Conservation (phyloP, 805 yeast genomes). For the Pichia heedii region DNA sequence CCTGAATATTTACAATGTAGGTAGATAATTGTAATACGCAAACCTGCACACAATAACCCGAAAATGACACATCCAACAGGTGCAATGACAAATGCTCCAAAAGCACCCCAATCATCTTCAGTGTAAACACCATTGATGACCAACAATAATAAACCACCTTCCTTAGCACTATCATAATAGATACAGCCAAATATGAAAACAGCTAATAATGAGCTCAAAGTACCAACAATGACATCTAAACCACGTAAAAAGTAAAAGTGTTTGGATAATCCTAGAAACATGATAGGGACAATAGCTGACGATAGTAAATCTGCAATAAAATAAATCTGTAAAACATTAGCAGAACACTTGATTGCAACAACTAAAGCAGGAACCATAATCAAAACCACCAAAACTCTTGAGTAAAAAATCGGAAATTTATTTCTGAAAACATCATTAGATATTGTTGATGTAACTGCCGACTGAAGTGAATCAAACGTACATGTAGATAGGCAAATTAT, state of each 20-base stretch:
- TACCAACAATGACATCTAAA: constrained; percentile 74
- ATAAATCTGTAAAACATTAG: constrained; percentile 77
- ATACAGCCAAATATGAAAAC: constrained; percentile 80
- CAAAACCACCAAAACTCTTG: constrained; percentile 59
- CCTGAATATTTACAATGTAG: constrained; percentile 29
- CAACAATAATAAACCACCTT: constrained; percentile 69
- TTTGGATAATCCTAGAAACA: constrained; percentile 69
- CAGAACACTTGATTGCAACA: constrained; percentile 73
- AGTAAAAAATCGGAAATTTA: constrained; percentile 55
- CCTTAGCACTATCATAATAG: constrained; percentile 61
- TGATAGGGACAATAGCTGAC: constrained; percentile 75
- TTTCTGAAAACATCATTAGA: constrained; percentile 88
- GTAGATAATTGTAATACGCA: constrained; percentile 34
- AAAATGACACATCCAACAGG: constrained; percentile 70
- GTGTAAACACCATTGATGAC: constrained; percentile 74
- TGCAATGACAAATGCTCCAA: constrained; percentile 89
- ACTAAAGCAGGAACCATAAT: constrained; percentile 84
- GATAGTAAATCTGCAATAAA: constrained; percentile 87
- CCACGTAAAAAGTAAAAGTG: constrained; percentile 64
- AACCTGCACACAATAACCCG: constrained; percentile 41
- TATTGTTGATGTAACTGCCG: constrained; percentile 79
- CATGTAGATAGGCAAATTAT: constrained; percentile 71
- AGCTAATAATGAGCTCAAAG: constrained; percentile 70
- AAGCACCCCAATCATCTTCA: constrained; percentile 81
- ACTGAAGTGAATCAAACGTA: constrained; percentile 81